These are phyloP conservation scores for Coniosporium tulheliwenetii DNA, from an alignment of 2,329 filamentous ascomycete species.

Conservation along the genomic window DNA sequence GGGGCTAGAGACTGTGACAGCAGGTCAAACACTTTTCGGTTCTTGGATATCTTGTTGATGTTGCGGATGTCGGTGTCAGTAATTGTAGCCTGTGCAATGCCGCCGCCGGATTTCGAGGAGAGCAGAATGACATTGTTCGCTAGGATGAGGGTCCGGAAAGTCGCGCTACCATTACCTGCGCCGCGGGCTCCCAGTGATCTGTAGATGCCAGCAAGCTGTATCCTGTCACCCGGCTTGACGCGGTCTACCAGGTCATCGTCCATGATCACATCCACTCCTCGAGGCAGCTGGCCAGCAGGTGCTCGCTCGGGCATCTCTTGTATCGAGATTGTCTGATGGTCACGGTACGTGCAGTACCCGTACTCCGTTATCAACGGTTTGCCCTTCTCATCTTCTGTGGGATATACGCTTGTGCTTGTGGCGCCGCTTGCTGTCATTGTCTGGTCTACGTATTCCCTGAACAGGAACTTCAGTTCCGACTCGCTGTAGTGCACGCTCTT, in stretches of 20 bases:
- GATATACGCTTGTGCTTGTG: constrained; percentile 83
- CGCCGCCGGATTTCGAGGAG: constrained; percentile 90
- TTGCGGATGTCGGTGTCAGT: constrained; percentile 96
- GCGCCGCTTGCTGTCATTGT: constrained; percentile 85
- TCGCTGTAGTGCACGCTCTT: constrained; percentile 97
- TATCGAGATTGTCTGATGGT: constrained; percentile 95
- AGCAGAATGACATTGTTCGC: constrained; percentile 92
- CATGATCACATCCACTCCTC: constrained; percentile 89
- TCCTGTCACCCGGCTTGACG: constrained; percentile 87
- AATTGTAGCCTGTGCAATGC: constrained; percentile 79
- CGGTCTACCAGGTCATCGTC: constrained; percentile 93
- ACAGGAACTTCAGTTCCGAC: constrained; percentile 69
- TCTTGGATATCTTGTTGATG: constrained; percentile 95
- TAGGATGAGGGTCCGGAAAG: constrained; percentile 86
- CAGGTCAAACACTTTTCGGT: constrained; percentile 81
- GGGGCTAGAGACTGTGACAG: constrained; percentile 88
- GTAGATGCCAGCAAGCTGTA: constrained; percentile 94
- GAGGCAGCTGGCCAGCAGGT: constrained; percentile 84
- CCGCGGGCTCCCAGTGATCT: constrained; percentile 90
- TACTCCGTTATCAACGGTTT: constrained; percentile 86
- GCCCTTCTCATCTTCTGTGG: constrained; percentile 81
- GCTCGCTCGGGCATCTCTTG: constrained; percentile 98
- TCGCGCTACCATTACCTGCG: constrained; percentile 73
- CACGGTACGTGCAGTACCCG: constrained; percentile 85
- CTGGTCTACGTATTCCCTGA: constrained; percentile 84